Conservation (phyloP, 2,329 filamentous ascomycete species). For the Paracoccidioides lutzii region DNA sequence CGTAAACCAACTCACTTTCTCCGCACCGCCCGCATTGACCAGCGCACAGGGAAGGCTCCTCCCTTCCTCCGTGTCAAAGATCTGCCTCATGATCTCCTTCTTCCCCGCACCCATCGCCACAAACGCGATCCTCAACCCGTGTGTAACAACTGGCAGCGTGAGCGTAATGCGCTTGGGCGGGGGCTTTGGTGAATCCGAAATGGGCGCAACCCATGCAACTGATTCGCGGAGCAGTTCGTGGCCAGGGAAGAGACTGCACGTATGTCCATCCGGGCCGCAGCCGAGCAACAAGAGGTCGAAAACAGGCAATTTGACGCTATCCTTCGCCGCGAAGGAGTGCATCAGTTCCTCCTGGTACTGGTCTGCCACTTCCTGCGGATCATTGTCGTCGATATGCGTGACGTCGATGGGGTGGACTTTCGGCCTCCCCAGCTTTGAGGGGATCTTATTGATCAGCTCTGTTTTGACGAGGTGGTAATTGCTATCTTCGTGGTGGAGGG, state of each 20-base stretch:
- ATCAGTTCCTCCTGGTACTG: constrained; percentile 85
- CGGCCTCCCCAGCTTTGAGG: constrained; percentile 51
- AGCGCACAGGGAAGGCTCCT: constrained; percentile 68
- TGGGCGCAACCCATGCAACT: constrained; percentile 82
- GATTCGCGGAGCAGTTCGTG: constrained; percentile 76
- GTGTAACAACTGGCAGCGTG: constrained; percentile 78
- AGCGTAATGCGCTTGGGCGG: constrained; percentile 83
- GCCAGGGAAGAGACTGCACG: constrained; percentile 88
- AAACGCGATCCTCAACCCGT: constrained; percentile 77
- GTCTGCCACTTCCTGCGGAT: constrained; percentile 85
- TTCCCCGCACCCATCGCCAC: constrained; percentile 82
- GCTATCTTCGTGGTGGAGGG: constrained; percentile 82
- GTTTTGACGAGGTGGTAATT: constrained; percentile 83
- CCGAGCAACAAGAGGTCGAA: constrained; percentile 91
- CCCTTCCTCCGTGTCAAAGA: constrained; percentile 68
- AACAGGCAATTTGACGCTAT: constrained; percentile 86
- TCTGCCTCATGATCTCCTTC: constrained; percentile 81
- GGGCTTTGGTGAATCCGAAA: constrained; percentile 89
- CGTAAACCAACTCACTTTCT: constrained; percentile 91
- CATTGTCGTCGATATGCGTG: constrained; percentile 54
- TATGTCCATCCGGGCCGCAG: constrained; percentile 92
- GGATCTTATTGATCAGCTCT: constrained; percentile 81
- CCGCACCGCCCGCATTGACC: constrained; percentile 71
- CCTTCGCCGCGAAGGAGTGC: constrained; percentile 72
- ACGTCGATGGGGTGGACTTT: constrained; percentile 68